These are phyloP conservation scores for Corylus avellana DNA, from an alignment of 306 rosid genomes.

Conservation along the genomic window DNA sequence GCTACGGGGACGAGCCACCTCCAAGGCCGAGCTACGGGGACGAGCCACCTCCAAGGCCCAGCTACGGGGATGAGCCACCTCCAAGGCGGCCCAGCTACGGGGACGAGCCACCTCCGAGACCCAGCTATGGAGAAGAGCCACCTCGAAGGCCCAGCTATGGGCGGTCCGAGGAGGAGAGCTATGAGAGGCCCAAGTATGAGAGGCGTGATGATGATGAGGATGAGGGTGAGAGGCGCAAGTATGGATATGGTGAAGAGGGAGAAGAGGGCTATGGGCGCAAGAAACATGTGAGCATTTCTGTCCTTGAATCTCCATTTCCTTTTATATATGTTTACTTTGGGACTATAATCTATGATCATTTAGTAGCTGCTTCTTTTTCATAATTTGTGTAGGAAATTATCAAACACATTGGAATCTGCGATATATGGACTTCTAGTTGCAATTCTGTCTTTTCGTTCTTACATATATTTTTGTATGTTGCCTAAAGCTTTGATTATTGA, in stretches of 20 bases:
- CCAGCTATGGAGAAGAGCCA: slow-evolving; percentile 18
- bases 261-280: slow-evolving; percentile 69
- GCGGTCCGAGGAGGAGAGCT: slow-evolving; percentile 42
- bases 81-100: slow-evolving; percentile 27
- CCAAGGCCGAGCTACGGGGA: background rate
- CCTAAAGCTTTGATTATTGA: background rate
- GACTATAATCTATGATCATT: background rate
- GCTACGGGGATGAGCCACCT: slow-evolving; percentile 16
- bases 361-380: background rate
- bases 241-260: slow-evolving; percentile 53
- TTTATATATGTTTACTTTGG: background rate
- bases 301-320: background rate
- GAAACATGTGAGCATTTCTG: slow-evolving; percentile 64
- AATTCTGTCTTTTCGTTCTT: no score
- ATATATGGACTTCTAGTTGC: background rate
- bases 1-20: slow-evolving; percentile 16
- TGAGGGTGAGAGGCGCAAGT: slow-evolving; percentile 32
- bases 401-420: no score
- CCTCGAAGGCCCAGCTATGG: slow-evolving; percentile 2
- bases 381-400: background rate
- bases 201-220: slow-evolving; percentile 39
- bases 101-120: slow-evolving; percentile 19
- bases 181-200: slow-evolving; percentile 34
- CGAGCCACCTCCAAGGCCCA: slow-evolving; percentile 6
- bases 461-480: no score